Evolutionary conservation across 352 stramenopile species (phyloP).

Genomic region (Pythium plurisporium): DNA sequence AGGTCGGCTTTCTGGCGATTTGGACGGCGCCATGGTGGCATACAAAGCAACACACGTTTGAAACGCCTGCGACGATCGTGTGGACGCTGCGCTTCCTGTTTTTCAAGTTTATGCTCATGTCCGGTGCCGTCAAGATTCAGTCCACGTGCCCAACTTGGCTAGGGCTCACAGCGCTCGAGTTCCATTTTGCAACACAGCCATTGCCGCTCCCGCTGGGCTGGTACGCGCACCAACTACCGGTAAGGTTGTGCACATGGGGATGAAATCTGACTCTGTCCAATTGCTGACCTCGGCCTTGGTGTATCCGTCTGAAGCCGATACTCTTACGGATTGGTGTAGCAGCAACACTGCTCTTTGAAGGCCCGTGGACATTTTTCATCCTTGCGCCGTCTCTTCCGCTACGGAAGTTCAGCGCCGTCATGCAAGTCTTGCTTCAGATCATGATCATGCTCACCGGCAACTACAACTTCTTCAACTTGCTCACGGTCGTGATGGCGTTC

Average conservation of each 20-base stretch:
- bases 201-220: constrained; percentile 81
- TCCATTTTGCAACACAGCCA: constrained; percentile 88
- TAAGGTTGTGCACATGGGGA: constrained; percentile 13
- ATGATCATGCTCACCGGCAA: constrained; percentile 87
- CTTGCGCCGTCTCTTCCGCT: constrained; percentile 57
- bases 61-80: constrained; percentile 26
- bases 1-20: constrained; percentile 74
- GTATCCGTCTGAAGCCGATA: constrained; percentile 47
- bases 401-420: constrained; percentile 43
- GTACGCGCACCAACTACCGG: constrained; percentile 80
- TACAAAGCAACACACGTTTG: constrained; percentile 17
- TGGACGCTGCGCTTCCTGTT: constrained; percentile 86
- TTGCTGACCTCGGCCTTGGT: not conserved
- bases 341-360: constrained; percentile 85
- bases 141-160: constrained; percentile 89
- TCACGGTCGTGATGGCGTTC: constrained; percentile 60
- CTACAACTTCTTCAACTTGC: constrained; percentile 94
- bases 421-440: constrained; percentile 83
- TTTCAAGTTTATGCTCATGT: constrained; percentile 95
- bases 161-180: constrained; percentile 86
- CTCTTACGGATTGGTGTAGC: constrained; percentile 77
- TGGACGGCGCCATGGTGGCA: constrained; percentile 42
- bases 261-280: constrained; percentile 41
- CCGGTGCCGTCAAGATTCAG: constrained; percentile 89
- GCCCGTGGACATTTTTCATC: constrained; percentile 80